Evolutionary conservation across 1,284 basidiomycete genomes (phyloP).

Genomic region (Peniophora sp.): DNA sequence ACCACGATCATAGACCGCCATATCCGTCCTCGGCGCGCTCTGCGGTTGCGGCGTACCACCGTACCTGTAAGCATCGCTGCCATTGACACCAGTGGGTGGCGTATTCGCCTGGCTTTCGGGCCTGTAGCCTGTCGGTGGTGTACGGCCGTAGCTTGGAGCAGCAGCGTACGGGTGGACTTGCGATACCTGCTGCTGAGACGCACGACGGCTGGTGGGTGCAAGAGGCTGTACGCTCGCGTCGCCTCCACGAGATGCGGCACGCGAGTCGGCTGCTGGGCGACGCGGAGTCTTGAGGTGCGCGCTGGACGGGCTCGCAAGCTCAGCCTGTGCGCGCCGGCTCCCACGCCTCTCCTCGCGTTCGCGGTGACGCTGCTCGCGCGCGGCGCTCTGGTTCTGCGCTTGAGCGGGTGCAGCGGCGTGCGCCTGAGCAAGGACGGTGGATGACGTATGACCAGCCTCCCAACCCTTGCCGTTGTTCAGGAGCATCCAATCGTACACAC

Average conservation of each 20-base stretch:
- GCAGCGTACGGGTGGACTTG: constrained; percentile 63
- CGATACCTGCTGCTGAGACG: constrained; percentile 50
- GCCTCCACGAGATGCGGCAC: constrained; percentile 34
- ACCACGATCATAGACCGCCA: constrained; percentile 51
- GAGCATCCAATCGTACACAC: constrained; percentile 95
- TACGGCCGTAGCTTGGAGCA: constrained; percentile 34
- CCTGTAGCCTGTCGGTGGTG: constrained; percentile 37
- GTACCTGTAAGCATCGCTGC: constrained; percentile 11
- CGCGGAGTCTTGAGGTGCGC: constrained; percentile 50
- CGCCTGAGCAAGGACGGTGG: constrained; percentile 39
- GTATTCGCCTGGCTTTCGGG: constrained; percentile 45
- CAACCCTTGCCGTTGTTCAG: constrained; percentile 86
- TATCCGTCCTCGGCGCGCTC: constrained; percentile 34
- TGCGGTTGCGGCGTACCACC: constrained; percentile 8
- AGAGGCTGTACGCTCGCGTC: constrained; percentile 48
- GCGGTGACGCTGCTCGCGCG: constrained; percentile 45
- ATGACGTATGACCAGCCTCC: constrained; percentile 67
- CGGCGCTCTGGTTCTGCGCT: constrained; percentile 49
- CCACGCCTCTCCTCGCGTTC: constrained; percentile 52
- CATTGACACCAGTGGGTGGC: constrained; percentile 27
- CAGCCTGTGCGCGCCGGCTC: constrained; percentile 31
- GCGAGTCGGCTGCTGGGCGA: constrained; percentile 36
- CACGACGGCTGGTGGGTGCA: constrained; percentile 51
- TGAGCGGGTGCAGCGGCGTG: constrained; percentile 43
- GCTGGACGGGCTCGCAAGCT: constrained; percentile 54